Evolutionary conservation across 1,284 basidiomycete genomes (phyloP).

Genomic region (Apiotrichum domesticum): DNA sequence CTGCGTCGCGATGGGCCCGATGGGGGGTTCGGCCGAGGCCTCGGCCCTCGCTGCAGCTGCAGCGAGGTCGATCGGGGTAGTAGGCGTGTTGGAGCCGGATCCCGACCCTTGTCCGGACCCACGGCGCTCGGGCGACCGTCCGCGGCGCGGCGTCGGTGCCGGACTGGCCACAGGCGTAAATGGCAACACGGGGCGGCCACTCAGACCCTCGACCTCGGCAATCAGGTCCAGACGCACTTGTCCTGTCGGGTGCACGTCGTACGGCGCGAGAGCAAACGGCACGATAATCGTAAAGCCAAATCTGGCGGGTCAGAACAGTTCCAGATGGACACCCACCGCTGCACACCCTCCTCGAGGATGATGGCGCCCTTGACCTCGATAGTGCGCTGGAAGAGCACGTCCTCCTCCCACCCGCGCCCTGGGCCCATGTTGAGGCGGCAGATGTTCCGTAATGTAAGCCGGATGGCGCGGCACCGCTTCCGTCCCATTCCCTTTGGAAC

Average conservation of each 20-base stretch:
- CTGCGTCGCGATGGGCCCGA: slow-evolving; percentile 9
- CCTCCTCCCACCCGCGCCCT: slow-evolving; percentile 19
- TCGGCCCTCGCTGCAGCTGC: not conserved
- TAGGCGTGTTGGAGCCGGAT: not conserved
- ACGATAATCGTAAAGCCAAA: slow-evolving; percentile 30
- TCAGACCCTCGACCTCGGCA: slow-evolving; percentile 22
- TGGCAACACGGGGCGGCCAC: not conserved
- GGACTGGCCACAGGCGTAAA: not conserved
- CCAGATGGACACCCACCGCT: slow-evolving; percentile 16
- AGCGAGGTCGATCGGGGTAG: not conserved
- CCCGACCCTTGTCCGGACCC: too few relatives aligned
- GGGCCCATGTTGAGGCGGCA: slow-evolving; percentile 16
- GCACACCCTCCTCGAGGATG: slow-evolving; percentile 19
- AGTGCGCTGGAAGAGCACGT: slow-evolving; percentile 22
- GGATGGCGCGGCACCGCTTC: slow-evolving; percentile 23
- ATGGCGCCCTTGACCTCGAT: slow-evolving; percentile 22
- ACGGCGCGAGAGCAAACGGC: slow-evolving; percentile 18
- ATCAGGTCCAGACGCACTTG: slow-evolving; percentile 19
- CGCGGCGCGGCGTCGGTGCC: slow-evolving; percentile 1
- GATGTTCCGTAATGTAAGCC: slow-evolving; percentile 20
- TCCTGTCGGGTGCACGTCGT: slow-evolving; percentile 25
- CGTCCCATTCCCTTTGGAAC: slow-evolving; percentile 19
- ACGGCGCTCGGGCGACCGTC: not conserved
- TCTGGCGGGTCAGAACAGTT: slow-evolving; percentile 8
- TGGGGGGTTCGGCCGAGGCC: not conserved